Percentiles rank a stretch among this genome's conserved stretches.
These are phyloP conservation scores for Diaporthe sp. DNA, from an alignment of 2,329 filamentous ascomycete species.

Conservation along the genomic window DNA sequence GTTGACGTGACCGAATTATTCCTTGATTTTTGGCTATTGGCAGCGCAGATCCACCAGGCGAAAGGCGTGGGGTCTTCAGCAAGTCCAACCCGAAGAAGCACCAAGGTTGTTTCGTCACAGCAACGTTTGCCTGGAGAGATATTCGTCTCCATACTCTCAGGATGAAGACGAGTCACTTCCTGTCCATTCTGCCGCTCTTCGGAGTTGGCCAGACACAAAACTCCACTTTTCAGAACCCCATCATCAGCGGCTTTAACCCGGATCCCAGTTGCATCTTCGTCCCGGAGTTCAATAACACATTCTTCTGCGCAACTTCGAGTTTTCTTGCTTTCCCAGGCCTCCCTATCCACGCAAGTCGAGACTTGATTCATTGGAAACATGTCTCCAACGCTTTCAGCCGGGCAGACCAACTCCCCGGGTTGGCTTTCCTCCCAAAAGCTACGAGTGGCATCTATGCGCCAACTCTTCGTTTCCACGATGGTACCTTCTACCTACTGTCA, in stretches of 20 bases:
- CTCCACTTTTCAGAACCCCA: constrained; percentile 10
- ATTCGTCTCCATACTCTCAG: not conserved
- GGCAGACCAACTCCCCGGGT: not conserved
- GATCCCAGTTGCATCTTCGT: constrained; percentile 14
- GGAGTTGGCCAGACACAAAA: not conserved
- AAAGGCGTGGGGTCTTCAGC: too few species aligned
- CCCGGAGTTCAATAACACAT: not conserved
- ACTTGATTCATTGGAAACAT: constrained; percentile 1
- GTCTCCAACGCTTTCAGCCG: constrained; percentile 15
- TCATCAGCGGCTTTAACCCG: constrained; percentile 6
- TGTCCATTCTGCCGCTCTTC: not conserved
- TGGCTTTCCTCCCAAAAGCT: constrained; percentile 15
- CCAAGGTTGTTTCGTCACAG: not conserved
- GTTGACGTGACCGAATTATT: not conserved
- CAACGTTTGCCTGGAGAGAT: not conserved
- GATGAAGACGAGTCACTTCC: not conserved
- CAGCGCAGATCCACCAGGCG: too few species aligned
- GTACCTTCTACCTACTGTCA: not conserved
- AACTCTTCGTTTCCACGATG: constrained; percentile 7
- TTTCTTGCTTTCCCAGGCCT: constrained; percentile 2
- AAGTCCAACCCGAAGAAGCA: too few species aligned
- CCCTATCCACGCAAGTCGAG: constrained; percentile 3
- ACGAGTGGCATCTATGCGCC: constrained; percentile 20
- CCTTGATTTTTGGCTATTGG: not conserved
- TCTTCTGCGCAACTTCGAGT: constrained; percentile 14